Evolutionary conservation across 176 grass and related monocot species (phyloP).

Genomic region (Triticum timopheevii): DNA sequence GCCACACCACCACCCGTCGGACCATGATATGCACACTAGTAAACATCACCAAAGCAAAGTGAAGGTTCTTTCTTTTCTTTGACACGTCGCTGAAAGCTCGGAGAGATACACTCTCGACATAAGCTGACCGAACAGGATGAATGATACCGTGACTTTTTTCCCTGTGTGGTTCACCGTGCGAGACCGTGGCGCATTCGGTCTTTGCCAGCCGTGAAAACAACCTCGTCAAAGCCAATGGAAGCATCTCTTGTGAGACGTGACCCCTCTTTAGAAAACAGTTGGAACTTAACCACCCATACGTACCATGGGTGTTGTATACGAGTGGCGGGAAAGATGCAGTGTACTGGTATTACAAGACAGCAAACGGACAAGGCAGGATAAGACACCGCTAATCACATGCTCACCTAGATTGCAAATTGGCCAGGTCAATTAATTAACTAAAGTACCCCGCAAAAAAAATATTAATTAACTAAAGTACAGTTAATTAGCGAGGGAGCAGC

Average conservation of each 20-base stretch:
- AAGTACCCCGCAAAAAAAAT: no score
- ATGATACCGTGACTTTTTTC: constrained; percentile 1
- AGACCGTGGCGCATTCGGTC: background rate
- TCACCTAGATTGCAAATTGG: background rate
- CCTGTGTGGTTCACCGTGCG: background rate
- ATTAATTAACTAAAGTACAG: background rate
- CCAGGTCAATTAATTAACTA: no score
- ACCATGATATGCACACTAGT: background rate
- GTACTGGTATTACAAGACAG: background rate
- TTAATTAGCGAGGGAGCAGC: background rate
- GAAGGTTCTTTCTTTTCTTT: background rate
- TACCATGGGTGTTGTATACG: no score
- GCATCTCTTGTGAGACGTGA: no score
- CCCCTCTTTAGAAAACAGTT: no score
- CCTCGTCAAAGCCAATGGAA: background rate
- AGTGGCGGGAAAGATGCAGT: no score
- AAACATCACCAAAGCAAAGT: background rate
- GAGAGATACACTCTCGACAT: background rate
- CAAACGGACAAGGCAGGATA: constrained; percentile 16
- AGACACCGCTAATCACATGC: background rate
- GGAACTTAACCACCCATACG: no score
- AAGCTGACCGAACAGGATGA: background rate
- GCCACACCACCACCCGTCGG: no score
- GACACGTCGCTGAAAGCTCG: background rate
- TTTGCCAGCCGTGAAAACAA: background rate